Conservation (phyloP, 2,329 filamentous ascomycete species). For the Ascocoryne sarcoides region DNA sequence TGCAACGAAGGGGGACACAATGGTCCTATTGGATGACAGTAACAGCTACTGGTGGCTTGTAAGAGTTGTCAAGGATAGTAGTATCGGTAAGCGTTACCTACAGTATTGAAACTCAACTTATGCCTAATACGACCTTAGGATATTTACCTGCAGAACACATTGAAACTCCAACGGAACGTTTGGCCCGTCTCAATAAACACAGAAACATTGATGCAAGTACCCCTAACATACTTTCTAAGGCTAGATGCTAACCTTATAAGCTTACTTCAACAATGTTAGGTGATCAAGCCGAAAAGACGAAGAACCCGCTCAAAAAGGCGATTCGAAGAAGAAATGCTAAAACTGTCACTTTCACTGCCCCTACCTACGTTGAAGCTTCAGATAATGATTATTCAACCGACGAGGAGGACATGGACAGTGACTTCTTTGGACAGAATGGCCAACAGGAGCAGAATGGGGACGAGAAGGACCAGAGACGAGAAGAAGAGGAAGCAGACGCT, state of each 20-base stretch:
- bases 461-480: conserved; percentile 23
- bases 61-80: conserved; percentile 92
- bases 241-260: conserved; percentile 30
- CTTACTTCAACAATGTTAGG: conserved; percentile 64
- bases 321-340: conserved; percentile 63
- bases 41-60: conserved; percentile 99
- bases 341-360: conserved; percentile 61
- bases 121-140: conserved; percentile 41
- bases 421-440: conserved; percentile 38
- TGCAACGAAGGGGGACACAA: conserved; percentile 95
- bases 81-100: conserved; percentile 52
- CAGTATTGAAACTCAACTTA: not conserved
- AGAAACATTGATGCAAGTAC: conserved; percentile 84
- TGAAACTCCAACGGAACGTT: conserved; percentile 88
- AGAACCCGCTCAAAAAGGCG: conserved; percentile 65
- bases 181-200: conserved; percentile 94
- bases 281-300: conserved; percentile 61
- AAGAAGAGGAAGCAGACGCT: conserved; percentile 29
- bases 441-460: conserved; percentile 33
- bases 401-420: conserved; percentile 46
- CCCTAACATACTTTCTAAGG: not conserved
- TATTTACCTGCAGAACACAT: conserved; percentile 97
- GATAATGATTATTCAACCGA: conserved; percentile 63
- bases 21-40: conserved; percentile 96
- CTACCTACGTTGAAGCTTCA: conserved; percentile 64